Evolutionary conservation across 257 asterid genomes (phyloP).

Genomic region (Solanum bulbocastanum): DNA sequence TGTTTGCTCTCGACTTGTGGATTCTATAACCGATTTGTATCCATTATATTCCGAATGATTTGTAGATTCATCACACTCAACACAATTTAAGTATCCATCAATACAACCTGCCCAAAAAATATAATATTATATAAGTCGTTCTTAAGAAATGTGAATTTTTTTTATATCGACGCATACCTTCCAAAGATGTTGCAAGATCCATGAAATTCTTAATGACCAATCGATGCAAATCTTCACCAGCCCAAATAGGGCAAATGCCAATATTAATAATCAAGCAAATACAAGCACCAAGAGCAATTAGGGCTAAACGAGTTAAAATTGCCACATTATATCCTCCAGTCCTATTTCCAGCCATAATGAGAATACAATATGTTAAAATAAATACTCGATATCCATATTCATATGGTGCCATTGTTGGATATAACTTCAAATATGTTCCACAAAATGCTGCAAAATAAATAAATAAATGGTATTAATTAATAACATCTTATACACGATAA

Average conservation of each 20-base stretch:
- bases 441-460: constrained; percentile 11
- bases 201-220: constrained; percentile 32
- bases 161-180: constrained; percentile 9
- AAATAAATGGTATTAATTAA: too few relatives aligned
- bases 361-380: constrained; percentile 37
- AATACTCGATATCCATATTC: constrained; percentile 43
- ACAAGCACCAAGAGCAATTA: constrained; percentile 35
- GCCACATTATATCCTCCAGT: constrained; percentile 7
- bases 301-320: constrained; percentile 19
- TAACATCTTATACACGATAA: background rate
- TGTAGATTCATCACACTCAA: constrained; percentile 20
- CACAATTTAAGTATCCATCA: constrained; percentile 22
- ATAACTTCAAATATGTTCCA: constrained; percentile 28
- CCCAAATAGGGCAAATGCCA: constrained; percentile 38
- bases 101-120: constrained; percentile 18
- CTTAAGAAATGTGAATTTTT: too few relatives aligned
- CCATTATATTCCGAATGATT: constrained; percentile 29
- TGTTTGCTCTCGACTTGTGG: constrained; percentile 28
- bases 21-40: constrained; percentile 37
- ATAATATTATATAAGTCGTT: background rate
- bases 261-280: constrained; percentile 26
- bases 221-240: constrained; percentile 38
- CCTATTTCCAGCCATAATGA: constrained; percentile 36
- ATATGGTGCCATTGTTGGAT: constrained; percentile 38
- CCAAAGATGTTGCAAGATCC: constrained; percentile 32